Percentiles rank a stretch among this genome's conserved stretches.
phyloP scores from a whole-genome alignment of 257 asterid genomes.

The Scutellaria barbata region DNA sequence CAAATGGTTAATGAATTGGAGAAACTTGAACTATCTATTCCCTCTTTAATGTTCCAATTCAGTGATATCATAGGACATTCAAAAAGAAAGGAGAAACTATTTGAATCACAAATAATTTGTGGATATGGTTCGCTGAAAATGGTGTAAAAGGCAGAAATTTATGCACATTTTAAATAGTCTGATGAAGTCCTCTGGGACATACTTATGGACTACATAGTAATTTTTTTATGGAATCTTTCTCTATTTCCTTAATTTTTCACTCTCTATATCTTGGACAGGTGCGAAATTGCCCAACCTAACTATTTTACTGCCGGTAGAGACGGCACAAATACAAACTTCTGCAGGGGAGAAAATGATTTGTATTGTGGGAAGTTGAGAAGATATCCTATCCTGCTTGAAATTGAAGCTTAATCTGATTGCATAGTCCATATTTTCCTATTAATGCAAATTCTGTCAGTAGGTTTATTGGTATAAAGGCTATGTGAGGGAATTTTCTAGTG shows the following conservation, averaged over 20 bases:
- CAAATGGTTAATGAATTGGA: constrained; percentile 6
- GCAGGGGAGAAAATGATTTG: constrained; percentile 66
- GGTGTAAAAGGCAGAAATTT: neutral
- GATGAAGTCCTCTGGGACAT: constrained; percentile 26
- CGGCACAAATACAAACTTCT: constrained; percentile 65
- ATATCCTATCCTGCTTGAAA: constrained; percentile 32
- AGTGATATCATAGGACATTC: constrained; percentile 14
- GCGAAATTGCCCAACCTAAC: constrained; percentile 77
- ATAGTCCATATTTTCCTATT: constrained; percentile 9
- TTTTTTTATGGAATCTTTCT: constrained; percentile 12
- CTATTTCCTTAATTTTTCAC: constrained; percentile 25
- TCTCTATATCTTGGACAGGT: constrained; percentile 57
- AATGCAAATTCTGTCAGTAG: constrained; percentile 7
- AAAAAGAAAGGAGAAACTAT: constrained; percentile 29
- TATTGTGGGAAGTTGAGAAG: constrained; percentile 73
- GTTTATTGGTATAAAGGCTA: constrained; percentile 2
- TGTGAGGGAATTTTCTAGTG: constrained; percentile 4
- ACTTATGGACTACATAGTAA: constrained; percentile 25
- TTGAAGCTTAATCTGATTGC: constrained; percentile 25
- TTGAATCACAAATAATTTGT: neutral
- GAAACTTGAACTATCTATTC: constrained; percentile 24
- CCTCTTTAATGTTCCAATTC: constrained; percentile 13
- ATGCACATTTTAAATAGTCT: constrained; percentile 24
- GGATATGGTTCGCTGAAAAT: neutral
- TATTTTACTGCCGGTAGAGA: constrained; percentile 70